phyloP scores from a whole-genome alignment of 1,139 yeast genomes.

The Kodamaea suecica region DNA sequence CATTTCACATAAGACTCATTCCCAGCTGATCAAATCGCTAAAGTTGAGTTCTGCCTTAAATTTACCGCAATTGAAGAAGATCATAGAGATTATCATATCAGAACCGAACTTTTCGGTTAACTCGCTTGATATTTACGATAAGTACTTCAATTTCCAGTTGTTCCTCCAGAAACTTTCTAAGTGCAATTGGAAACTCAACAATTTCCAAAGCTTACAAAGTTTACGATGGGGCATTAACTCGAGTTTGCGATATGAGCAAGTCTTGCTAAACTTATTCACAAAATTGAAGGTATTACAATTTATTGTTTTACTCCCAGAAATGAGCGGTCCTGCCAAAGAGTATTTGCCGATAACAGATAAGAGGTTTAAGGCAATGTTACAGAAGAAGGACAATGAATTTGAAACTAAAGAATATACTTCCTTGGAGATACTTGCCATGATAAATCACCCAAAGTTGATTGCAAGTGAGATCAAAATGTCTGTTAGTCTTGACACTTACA shows the following conservation, averaged over 20 bases:
- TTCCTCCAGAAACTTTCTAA: conserved; percentile 26
- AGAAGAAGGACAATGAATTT: neutral
- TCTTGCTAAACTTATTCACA: conserved; percentile 29
- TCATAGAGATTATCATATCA: conserved; percentile 25
- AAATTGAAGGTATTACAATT: conserved; percentile 21
- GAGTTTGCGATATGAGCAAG: conserved; percentile 20
- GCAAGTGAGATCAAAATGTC: conserved; percentile 10
- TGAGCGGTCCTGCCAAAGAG: conserved; percentile 18
- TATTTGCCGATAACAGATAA: conserved; percentile 23
- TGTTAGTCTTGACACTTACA: conserved; percentile 20
- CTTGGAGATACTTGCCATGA: conserved; percentile 21
- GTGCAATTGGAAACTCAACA: conserved; percentile 25
- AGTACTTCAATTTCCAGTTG: conserved; percentile 24
- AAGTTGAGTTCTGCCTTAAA: conserved; percentile 26
- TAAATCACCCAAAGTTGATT: conserved; percentile 28
- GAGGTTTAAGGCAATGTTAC: conserved; percentile 14
- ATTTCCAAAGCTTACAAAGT: conserved; percentile 20
- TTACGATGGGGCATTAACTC: conserved; percentile 30
- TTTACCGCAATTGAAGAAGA: conserved; percentile 21
- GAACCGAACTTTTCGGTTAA: conserved; percentile 21
- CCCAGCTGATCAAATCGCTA: conserved; percentile 20
- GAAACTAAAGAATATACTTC: conserved; percentile 6
- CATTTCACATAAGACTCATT: conserved; percentile 17
- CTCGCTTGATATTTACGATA: conserved; percentile 27
- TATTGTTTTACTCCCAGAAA: conserved; percentile 14